Conservation (phyloP, 1,284 basidiomycete genomes). For the Cryptococcus sp. region DNA sequence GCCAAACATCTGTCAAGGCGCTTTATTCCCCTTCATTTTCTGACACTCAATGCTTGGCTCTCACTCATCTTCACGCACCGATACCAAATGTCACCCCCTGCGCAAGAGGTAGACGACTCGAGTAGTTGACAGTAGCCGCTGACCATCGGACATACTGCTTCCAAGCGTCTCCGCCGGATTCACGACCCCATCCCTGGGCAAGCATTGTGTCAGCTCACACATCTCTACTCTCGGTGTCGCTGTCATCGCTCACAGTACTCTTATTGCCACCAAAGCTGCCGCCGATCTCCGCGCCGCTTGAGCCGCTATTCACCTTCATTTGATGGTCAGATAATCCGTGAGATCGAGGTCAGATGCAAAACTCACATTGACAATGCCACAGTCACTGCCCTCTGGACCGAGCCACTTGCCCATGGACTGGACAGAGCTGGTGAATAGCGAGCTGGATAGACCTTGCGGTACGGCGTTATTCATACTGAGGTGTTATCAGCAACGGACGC, state of each 20-base stretch:
- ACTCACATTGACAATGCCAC: slow-evolving; percentile 76
- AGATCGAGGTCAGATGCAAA: neutral
- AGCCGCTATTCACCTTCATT: slow-evolving; percentile 82
- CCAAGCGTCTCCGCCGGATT: slow-evolving; percentile 95
- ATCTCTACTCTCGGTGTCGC: neutral
- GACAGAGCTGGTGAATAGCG: slow-evolving; percentile 75
- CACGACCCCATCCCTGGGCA: slow-evolving; percentile 74
- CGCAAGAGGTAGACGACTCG: slow-evolving; percentile 80
- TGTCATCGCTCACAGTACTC: slow-evolving; percentile 29
- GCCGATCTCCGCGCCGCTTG: slow-evolving; percentile 90
- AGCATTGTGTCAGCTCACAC: neutral
- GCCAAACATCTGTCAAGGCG: too few relatives aligned
- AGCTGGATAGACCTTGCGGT: slow-evolving; percentile 75
- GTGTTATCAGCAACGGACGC: neutral
- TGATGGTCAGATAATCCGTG: slow-evolving; percentile 23
- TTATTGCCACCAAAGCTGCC: slow-evolving; percentile 78
- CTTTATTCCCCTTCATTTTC: too few relatives aligned
- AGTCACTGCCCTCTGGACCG: slow-evolving; percentile 80
- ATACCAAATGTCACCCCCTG: slow-evolving; percentile 81
- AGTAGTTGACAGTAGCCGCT: slow-evolving; percentile 88
- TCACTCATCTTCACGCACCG: neutral
- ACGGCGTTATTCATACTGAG: slow-evolving; percentile 83
- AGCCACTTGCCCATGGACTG: slow-evolving; percentile 85
- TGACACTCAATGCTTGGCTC: too few relatives aligned
- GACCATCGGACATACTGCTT: slow-evolving; percentile 64